Base-by-base conservation (phyloP, 1,139 yeast species). In the Spathaspora sp. region DNA sequence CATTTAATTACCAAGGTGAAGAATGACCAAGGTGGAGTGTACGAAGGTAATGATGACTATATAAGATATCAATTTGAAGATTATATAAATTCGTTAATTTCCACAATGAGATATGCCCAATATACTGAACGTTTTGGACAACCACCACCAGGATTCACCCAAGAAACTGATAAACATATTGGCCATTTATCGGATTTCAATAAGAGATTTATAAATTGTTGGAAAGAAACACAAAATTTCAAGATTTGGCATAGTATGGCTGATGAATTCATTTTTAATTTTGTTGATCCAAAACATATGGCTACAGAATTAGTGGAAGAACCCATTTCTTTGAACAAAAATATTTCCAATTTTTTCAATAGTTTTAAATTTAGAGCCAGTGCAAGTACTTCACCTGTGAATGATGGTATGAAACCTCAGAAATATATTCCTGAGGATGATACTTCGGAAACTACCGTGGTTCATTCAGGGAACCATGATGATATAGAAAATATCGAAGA, bases 51-150 rank as follows among this genome's bases (percentile, higher is more conserved):
- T 56, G 97, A 93, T 57, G 99, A 93, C 63, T 88, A 85, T 57
- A 85, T 93, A 33, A 72, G 99, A 46, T 79, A 84, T 65, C 89
- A 84, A 56, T 91, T 91, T 65, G 99, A 93, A 60, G 97, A 90
- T 57, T 93, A 93, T 60, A 66, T 91, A 33, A 77, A 86, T 52
- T 89, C 95, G 13, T 65, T 93, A 53, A 65, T 93, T 39, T 74
- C 96, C 0, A 76, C 89, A 18, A 82, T 80, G 39, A 86, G 95
- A 63, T 87, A 83, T 58, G 78, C 80, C 53, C 82, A 76, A 49
- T 89, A 85, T 58, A 55, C 78, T 16, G 70, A 69, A 60, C 74
- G 67, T 42, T 74, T 73, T 50, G 52, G 61, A 20, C 68, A 62
- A 45, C 63, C 64, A 15, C 80, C 80, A 0, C 80, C 80, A 0